Percentiles rank a stretch among this genome's conserved stretches.
Evolutionary conservation across 75 land plant species (phyloP).

Genomic region (Isoetes taiwanensis): DNA sequence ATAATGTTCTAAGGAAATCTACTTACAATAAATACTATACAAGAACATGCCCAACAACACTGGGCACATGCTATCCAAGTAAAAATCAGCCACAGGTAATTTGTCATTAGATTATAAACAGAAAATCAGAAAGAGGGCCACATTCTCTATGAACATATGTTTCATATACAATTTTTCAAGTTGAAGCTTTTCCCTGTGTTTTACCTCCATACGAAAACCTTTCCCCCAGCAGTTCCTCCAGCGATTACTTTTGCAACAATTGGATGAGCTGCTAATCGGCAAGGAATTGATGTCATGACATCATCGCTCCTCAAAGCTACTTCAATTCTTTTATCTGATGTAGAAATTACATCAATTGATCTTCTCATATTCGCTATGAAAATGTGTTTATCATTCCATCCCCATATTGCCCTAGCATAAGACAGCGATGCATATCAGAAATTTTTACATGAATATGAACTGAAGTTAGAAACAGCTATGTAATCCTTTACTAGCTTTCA

Average conservation of each 20-base stretch:
- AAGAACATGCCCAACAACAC: too few relatives aligned
- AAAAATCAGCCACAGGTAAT: too few relatives aligned
- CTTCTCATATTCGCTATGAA: conserved; percentile 57
- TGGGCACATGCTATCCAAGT: too few relatives aligned
- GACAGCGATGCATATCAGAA: background rate
- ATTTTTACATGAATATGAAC: background rate
- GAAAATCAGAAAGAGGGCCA: too few relatives aligned
- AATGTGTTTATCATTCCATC: conserved; percentile 60
- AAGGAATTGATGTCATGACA: conserved; percentile 53
- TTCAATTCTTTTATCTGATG: conserved; percentile 10
- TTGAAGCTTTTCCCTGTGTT: too few relatives aligned
- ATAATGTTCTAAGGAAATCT: too few relatives aligned
- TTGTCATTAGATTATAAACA: too few relatives aligned
- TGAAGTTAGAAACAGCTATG: background rate
- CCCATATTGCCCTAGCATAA: conserved; percentile 62
- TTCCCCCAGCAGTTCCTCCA: conserved; percentile 44
- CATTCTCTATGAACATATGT: too few relatives aligned
- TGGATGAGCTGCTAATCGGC: conserved; percentile 53
- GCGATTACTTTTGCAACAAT: conserved; percentile 36
- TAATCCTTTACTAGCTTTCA: background rate
- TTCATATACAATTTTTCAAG: too few relatives aligned
- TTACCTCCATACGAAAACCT: conserved; percentile 49
- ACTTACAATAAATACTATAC: too few relatives aligned
- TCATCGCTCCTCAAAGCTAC: conserved; percentile 25
- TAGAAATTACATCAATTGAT: conserved; percentile 53